phyloP scores from a whole-genome alignment of 1,139 yeast genomes.

The Candida sp. region DNA sequence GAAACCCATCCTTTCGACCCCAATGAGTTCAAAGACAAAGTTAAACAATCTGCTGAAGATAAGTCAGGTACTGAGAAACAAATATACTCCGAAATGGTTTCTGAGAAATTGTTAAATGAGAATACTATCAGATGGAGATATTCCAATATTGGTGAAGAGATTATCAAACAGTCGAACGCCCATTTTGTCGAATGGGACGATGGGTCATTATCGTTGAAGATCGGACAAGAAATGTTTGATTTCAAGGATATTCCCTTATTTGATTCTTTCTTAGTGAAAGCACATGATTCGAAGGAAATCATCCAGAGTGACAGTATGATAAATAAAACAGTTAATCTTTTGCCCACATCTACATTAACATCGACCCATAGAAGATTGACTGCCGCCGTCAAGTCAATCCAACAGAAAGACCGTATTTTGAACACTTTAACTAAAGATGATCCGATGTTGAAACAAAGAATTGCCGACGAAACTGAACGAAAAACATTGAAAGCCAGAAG shows the following conservation, averaged over 20 bases:
- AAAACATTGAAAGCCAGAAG: conserved; percentile 68
- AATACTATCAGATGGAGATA: conserved; percentile 94
- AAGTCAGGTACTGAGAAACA: conserved; percentile 35
- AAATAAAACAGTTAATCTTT: conserved; percentile 62
- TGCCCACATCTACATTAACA: conserved; percentile 86
- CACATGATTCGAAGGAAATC: conserved; percentile 70
- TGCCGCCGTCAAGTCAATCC: conserved; percentile 68
- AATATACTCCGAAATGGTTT: conserved; percentile 40
- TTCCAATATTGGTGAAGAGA: conserved; percentile 60
- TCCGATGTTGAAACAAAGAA: conserved; percentile 81
- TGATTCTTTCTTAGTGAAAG: conserved; percentile 70
- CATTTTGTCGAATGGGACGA: conserved; percentile 94
- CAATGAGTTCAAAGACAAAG: conserved; percentile 55
- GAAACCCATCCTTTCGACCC: conserved; percentile 92
- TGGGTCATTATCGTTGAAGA: conserved; percentile 78
- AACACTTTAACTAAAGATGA: conserved; percentile 76
- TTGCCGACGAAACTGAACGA: conserved; percentile 76
- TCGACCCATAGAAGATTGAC: conserved; percentile 80
- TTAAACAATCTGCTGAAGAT: conserved; percentile 45
- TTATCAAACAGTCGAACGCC: conserved; percentile 82
- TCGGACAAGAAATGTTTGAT: conserved; percentile 88
- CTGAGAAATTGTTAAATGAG: conserved; percentile 60
- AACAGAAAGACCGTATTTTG: conserved; percentile 55
- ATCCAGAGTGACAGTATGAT: conserved; percentile 54
- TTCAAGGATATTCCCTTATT: conserved; percentile 62